Conservation (phyloP, 2,329 filamentous ascomycete genomes). For the Trichoderma harzianum region DNA sequence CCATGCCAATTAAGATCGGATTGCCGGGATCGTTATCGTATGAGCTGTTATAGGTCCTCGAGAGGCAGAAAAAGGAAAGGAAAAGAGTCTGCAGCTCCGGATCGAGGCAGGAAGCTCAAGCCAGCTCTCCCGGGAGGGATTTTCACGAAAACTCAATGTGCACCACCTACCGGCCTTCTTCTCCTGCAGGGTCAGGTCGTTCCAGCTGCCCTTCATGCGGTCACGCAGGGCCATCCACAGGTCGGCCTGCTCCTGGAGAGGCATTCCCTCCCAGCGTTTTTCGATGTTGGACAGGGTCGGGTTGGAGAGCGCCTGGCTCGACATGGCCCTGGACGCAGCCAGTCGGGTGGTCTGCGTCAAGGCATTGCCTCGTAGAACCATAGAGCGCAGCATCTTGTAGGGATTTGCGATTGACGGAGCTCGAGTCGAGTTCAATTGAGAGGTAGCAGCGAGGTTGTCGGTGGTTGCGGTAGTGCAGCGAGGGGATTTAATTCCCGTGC, state of each 20-base stretch:
- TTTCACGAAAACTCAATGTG: constrained; percentile 24
- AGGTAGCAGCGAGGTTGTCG: constrained; percentile 12
- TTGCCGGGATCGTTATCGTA: background rate
- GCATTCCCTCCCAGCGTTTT: constrained; percentile 98
- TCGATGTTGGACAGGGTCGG: constrained; percentile 97
- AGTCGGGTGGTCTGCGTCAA: constrained; percentile 42
- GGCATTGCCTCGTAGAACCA: constrained; percentile 51
- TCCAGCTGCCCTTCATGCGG: constrained; percentile 98
- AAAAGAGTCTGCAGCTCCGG: background rate
- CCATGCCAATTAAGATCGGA: background rate
- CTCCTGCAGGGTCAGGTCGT: constrained; percentile 90
- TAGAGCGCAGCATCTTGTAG: constrained; percentile 52
- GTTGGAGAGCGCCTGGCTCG: constrained; percentile 93
- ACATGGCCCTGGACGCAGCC: constrained; percentile 52
- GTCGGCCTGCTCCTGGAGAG: constrained; percentile 97
- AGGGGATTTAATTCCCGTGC: constrained; percentile 22
- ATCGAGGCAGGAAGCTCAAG: background rate
- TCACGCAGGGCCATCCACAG: constrained; percentile 98
- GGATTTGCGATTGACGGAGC: constrained; percentile 5
- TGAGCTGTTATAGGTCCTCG: background rate
- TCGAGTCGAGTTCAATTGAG: constrained; percentile 33
- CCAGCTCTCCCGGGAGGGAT: constrained; percentile 31
- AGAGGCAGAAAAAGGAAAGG: too few species aligned
- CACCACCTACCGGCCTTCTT: constrained; percentile 92
- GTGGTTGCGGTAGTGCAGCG: constrained; percentile 25